These are phyloP conservation scores for Trypanosoma grayi DNA, from an alignment of 208 protist species.

Conservation along the genomic window DNA sequence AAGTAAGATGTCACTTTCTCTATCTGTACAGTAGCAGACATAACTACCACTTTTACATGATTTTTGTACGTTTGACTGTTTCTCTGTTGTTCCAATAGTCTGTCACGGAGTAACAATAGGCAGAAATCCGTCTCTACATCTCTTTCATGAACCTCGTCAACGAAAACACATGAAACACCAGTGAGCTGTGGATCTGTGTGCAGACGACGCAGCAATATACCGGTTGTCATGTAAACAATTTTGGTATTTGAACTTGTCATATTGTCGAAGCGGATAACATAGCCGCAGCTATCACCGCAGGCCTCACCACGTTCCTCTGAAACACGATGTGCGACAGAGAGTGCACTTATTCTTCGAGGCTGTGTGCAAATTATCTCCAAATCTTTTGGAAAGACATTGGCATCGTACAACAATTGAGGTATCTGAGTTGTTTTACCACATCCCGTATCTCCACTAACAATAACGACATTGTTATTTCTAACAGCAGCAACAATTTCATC, in stretches of 20 bases:
- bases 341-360: constrained; percentile 87
- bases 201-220: constrained; percentile 96
- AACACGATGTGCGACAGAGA: constrained; percentile 89
- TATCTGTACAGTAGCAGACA: constrained; percentile 93
- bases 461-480: constrained; percentile 52
- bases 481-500: constrained; percentile 61
- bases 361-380: constrained; percentile 83
- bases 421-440: constrained; percentile 98
- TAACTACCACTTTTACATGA: constrained; percentile 96
- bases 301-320: constrained; percentile 79
- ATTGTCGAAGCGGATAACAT: constrained; percentile 89
- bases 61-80: constrained; percentile 37
- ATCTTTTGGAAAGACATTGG: constrained; percentile 55
- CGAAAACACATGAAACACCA: constrained; percentile 78
- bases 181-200: constrained; percentile 91
- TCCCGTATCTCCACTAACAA: constrained; percentile 97
- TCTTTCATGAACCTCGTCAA: constrained; percentile 90
- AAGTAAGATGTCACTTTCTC: constrained; percentile 76
- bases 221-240: constrained; percentile 99
- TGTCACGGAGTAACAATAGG: constrained; percentile 71
- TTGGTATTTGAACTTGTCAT: constrained; percentile 73
- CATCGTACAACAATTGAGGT: constrained; percentile 77
- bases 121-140: constrained; percentile 85
- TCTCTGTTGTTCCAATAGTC: constrained; percentile 47
- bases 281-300: constrained; percentile 86